phyloP scores from a whole-genome alignment of 1,139 yeast species.

The Lodderomyces orthopsilosis region DNA sequence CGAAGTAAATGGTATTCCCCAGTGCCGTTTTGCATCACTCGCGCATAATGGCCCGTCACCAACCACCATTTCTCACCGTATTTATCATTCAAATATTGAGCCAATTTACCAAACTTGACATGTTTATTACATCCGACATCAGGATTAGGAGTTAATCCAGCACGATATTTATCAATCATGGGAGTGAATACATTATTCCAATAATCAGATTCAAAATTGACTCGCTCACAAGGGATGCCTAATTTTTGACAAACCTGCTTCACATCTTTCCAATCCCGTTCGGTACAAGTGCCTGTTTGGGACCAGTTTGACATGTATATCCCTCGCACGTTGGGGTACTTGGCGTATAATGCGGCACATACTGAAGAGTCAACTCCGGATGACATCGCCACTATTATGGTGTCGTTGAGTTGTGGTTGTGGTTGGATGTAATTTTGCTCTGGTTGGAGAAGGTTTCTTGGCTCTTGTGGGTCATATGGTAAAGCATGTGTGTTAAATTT shows the following conservation, averaged over 20 bases:
- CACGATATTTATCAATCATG: conserved; percentile 69
- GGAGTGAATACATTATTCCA: conserved; percentile 93
- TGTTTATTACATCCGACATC: conserved; percentile 84
- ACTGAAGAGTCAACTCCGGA: conserved; percentile 97
- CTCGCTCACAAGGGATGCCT: conserved; percentile 67
- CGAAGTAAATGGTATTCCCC: conserved; percentile 51
- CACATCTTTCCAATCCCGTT: conserved; percentile 87
- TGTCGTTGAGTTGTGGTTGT: conserved; percentile 52
- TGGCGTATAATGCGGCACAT: conserved; percentile 69
- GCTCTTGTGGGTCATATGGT: conserved; percentile 5
- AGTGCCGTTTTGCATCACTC: conserved; percentile 43
- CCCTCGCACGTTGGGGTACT: conserved; percentile 60
- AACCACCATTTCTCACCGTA: conserved; percentile 63
- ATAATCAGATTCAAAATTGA: conserved; percentile 84
- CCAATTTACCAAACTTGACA: conserved; percentile 81
- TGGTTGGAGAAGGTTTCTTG: conserved; percentile 7
- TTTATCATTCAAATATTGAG: conserved; percentile 47
- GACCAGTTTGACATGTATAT: conserved; percentile 94
- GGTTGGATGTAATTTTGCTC: conserved; percentile 28
- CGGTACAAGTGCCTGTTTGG: conserved; percentile 69
- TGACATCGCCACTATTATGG: conserved; percentile 84
- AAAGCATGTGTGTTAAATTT: conserved; percentile 2
- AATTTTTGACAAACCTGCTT: conserved; percentile 58
- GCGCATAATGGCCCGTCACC: conserved; percentile 91
- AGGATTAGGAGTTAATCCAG: conserved; percentile 90